These are phyloP conservation scores for Populus hybrid DNA, from an alignment of 441 rosid species.

Conservation along the genomic window DNA sequence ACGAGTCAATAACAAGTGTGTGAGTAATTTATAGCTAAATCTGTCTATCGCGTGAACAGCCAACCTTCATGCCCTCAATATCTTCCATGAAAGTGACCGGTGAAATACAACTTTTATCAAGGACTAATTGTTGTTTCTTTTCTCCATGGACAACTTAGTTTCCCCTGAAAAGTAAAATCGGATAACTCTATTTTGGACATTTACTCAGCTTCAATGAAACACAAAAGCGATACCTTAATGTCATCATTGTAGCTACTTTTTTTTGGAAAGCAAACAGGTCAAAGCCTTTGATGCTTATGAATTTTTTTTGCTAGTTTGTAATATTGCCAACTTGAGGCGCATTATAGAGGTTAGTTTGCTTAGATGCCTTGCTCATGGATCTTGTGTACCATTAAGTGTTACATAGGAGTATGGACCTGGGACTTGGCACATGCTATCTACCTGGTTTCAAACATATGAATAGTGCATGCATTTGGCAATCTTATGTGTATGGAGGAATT, in stretches of 20 bases:
- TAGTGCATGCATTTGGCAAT: background rate
- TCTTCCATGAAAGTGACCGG: background rate
- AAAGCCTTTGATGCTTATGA: background rate
- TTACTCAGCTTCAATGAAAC: background rate
- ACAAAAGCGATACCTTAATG: background rate
- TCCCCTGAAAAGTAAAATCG: background rate
- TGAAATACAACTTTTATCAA: background rate
- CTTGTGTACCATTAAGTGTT: background rate
- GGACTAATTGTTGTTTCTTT: background rate
- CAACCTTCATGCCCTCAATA: background rate
- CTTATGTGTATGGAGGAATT: too few relatives aligned
- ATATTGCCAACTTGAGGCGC: background rate
- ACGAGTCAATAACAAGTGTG: background rate
- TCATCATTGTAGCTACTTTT: background rate
- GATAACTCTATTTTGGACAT: background rate
- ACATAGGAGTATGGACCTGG: background rate
- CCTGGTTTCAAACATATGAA: background rate
- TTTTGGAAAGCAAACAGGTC: background rate
- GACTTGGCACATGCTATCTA: background rate
- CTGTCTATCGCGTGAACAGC: background rate
- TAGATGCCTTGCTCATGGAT: background rate
- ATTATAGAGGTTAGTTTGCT: background rate
- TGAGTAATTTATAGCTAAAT: background rate
- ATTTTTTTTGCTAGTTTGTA: background rate
- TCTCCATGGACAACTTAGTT: background rate